phyloP scores from a whole-genome alignment of 202 grass and related monocot genomes.

The Schoenoplectus tabernaemontani region DNA sequence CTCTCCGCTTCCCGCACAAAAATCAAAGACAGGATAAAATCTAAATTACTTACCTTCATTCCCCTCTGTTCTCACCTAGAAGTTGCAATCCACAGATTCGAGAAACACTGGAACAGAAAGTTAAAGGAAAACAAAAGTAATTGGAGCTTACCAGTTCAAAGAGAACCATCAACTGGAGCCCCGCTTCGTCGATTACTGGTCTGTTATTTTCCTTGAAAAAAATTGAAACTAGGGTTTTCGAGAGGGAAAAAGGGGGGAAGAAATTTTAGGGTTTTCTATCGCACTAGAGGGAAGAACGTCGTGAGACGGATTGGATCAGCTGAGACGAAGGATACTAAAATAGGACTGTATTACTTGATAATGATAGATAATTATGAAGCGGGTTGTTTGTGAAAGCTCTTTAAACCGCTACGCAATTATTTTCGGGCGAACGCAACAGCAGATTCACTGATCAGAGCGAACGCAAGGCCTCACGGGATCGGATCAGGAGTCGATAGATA shows the following conservation, averaged over 20 bases:
- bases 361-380: neutral
- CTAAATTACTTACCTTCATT: neutral
- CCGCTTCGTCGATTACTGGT: neutral
- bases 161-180: neutral
- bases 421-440: neutral
- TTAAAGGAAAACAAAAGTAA: neutral
- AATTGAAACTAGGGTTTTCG: slow-evolving; percentile 14
- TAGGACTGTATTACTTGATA: neutral
- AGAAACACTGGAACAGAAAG: neutral
- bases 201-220: neutral
- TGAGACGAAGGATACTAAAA: neutral
- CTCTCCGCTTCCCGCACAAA: neutral
- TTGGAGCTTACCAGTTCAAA: neutral
- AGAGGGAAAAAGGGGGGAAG: neutral
- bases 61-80: neutral
- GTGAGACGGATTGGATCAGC: slow-evolving; percentile 18
- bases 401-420: neutral
- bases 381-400: neutral
- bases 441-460: neutral
- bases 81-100: neutral
- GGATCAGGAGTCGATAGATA: neutral
- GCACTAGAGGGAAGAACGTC: neutral
- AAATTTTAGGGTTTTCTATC: slow-evolving; percentile 23
- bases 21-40: neutral
- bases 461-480: neutral